Conservation (phyloP, 2,329 filamentous ascomycete genomes). For the Neonectria faginata region DNA sequence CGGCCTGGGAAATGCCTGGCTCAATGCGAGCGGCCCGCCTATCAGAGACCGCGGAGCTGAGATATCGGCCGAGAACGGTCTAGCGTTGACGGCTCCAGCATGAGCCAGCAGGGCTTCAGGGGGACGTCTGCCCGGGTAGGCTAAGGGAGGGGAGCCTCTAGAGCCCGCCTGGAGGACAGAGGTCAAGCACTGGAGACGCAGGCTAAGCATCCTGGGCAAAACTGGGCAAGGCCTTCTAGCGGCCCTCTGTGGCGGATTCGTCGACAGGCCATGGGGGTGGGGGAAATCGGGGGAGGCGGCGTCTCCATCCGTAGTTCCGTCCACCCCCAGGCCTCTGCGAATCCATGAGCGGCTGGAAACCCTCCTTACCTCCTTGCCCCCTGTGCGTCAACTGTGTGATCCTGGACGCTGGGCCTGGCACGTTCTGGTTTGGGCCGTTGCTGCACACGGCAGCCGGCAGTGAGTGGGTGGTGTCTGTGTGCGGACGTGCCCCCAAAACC, state of each 20-base stretch:
- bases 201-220: not conserved
- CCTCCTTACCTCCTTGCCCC: conserved; percentile 22
- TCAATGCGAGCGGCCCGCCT: conserved; percentile 26
- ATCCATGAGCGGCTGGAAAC: conserved; percentile 4
- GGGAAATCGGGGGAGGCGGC: conserved; percentile 15
- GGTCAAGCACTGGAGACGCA: conserved; percentile 17
- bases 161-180: not conserved
- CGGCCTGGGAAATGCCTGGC: conserved; percentile 35
- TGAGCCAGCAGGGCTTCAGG: not conserved
- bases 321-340: conserved; percentile 37
- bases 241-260: conserved; percentile 30
- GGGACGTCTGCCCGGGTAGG: not conserved
- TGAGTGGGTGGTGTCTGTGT: conserved; percentile 21
- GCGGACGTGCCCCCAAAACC: conserved; percentile 21
- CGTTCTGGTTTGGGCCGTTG: conserved; percentile 12
- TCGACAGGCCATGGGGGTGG: conserved; percentile 18
- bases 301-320: conserved; percentile 33
- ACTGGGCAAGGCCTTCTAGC: conserved; percentile 25
- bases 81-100: conserved; percentile 28
- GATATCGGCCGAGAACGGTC: conserved; percentile 36
- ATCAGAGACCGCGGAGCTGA: conserved; percentile 32
- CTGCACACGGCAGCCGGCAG: conserved; percentile 33
- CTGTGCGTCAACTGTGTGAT: conserved; percentile 38
- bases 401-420: conserved; percentile 33
- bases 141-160: not conserved